Conservation (phyloP, 1,139 yeast species). For the Suhomyces coccinellae region DNA sequence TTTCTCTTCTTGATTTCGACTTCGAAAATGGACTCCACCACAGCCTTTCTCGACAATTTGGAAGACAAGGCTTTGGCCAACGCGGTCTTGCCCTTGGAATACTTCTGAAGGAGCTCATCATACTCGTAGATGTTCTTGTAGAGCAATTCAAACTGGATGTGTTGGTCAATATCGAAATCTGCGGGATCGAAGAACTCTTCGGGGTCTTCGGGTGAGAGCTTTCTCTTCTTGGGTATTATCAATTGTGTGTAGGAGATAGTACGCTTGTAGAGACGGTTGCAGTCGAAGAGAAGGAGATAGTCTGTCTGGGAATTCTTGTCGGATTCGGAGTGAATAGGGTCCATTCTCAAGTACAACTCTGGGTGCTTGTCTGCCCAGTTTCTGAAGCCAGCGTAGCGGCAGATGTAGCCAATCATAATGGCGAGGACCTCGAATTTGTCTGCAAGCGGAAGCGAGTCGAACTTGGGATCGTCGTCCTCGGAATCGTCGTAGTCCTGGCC, state of each 20-base stretch:
- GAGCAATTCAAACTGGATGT: constrained; percentile 33
- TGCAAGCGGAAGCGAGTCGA: constrained; percentile 38
- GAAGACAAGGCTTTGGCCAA: constrained; percentile 23
- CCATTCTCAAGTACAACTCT: constrained; percentile 34
- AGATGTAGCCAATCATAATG: constrained; percentile 39
- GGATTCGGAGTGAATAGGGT: constrained; percentile 22
- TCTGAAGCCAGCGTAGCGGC: constrained; percentile 41
- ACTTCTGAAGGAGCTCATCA: constrained; percentile 23
- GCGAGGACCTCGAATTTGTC: constrained; percentile 51
- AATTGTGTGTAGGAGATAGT: constrained; percentile 33
- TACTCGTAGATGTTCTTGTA: constrained; percentile 36
- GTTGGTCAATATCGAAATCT: constrained; percentile 32
- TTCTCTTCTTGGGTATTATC: constrained; percentile 43
- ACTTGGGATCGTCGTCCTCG: constrained; percentile 23
- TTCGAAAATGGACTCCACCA: constrained; percentile 28
- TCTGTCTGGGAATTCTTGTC: constrained; percentile 26
- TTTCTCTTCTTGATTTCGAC: constrained; percentile 38
- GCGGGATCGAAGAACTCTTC: constrained; percentile 26
- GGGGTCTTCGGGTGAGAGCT: constrained; percentile 36
- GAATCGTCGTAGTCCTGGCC: constrained; percentile 8
- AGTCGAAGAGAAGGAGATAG: constrained; percentile 45
- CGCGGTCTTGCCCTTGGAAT: constrained; percentile 19
- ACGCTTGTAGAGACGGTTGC: constrained; percentile 44
- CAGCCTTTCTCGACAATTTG: constrained; percentile 19
- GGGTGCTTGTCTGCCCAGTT: constrained; percentile 43